Percentiles rank a stretch among this genome's conserved stretches.
Conservation (phyloP, 495 filamentous ascomycete genomes). For the Trichoderma gamsii region DNA sequence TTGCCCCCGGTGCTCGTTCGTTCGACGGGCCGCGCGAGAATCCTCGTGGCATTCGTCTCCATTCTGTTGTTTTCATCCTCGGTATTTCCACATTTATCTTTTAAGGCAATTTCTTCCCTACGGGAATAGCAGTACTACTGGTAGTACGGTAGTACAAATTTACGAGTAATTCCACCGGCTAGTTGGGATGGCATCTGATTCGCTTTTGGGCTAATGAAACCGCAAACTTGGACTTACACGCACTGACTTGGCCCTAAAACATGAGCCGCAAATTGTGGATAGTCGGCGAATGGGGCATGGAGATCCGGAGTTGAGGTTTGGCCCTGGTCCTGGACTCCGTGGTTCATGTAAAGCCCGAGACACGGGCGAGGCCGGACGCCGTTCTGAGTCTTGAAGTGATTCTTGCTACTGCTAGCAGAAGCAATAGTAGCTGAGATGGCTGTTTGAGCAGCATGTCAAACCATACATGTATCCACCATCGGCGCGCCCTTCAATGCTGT, state of each 20-base stretch:
- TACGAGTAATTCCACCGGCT: background rate
- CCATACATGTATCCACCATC: too few species aligned
- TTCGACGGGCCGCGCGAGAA: slow-evolving; percentile 8
- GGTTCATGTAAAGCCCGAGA: too few species aligned
- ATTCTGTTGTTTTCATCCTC: background rate
- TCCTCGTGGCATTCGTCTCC: slow-evolving; percentile 13
- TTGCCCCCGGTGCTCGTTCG: slow-evolving; percentile 6
- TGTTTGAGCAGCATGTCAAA: too few species aligned
- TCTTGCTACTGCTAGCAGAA: too few species aligned
- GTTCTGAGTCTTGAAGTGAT: too few species aligned
- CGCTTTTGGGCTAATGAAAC: background rate
- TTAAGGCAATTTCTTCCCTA: background rate
- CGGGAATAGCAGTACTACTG: background rate
- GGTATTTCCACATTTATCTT: background rate
- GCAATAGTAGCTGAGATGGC: too few species aligned
- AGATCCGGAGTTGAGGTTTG: background rate
- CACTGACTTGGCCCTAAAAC: background rate
- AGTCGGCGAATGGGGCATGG: background rate
- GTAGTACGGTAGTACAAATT: background rate
- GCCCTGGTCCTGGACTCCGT: background rate
- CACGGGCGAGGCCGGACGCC: too few species aligned
- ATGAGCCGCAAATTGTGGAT: slow-evolving; percentile 7
- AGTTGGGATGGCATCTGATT: background rate
- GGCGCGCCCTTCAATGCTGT: too few species aligned
- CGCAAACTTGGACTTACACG: background rate